These are phyloP conservation scores for Pleurotus eryngii DNA, from an alignment of 768 basidiomycete genomes.

Conservation along the genomic window DNA sequence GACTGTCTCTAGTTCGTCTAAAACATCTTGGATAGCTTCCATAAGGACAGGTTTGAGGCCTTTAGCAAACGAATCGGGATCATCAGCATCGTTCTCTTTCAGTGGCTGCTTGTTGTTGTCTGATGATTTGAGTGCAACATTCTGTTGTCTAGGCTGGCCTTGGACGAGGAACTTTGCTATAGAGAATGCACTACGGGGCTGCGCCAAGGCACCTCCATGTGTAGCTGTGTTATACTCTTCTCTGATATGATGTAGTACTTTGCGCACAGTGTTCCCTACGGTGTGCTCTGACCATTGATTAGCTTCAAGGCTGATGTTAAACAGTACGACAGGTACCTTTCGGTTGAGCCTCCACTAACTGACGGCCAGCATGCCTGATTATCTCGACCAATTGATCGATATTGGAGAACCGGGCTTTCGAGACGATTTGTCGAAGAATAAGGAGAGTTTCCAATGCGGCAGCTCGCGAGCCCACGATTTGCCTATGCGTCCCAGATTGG, in stretches of 20 bases:
- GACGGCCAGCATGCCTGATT: constrained; percentile 75
- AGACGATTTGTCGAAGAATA: constrained; percentile 85
- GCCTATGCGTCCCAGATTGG: constrained; percentile 43
- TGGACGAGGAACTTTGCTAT: constrained; percentile 82
- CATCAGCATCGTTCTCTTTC: constrained; percentile 69
- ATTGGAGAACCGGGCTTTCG: constrained; percentile 80
- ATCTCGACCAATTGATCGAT: constrained; percentile 82
- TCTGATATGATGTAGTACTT: constrained; percentile 88
- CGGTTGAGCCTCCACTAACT: constrained; percentile 86
- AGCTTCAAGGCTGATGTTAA: constrained; percentile 7
- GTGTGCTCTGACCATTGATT: constrained; percentile 67
- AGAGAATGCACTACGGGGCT: constrained; percentile 49
- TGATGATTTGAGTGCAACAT: constrained; percentile 33
- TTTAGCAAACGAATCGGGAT: constrained; percentile 74
- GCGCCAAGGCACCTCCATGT: constrained; percentile 36
- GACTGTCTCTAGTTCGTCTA: constrained; percentile 94
- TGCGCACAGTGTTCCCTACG: constrained; percentile 91
- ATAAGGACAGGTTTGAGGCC: constrained; percentile 90
- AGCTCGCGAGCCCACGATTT: constrained; percentile 86
- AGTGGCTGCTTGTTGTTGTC: constrained; percentile 57
- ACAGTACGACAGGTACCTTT: constrained; percentile 59
- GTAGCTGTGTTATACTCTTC: constrained; percentile 91
- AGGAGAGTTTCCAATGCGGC: constrained; percentile 88
- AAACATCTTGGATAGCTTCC: constrained; percentile 94
- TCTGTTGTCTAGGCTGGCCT: constrained; percentile 65